Base-by-base conservation (phyloP, 345 rosid genomes). In the Excoecaria cochinchinensis region DNA sequence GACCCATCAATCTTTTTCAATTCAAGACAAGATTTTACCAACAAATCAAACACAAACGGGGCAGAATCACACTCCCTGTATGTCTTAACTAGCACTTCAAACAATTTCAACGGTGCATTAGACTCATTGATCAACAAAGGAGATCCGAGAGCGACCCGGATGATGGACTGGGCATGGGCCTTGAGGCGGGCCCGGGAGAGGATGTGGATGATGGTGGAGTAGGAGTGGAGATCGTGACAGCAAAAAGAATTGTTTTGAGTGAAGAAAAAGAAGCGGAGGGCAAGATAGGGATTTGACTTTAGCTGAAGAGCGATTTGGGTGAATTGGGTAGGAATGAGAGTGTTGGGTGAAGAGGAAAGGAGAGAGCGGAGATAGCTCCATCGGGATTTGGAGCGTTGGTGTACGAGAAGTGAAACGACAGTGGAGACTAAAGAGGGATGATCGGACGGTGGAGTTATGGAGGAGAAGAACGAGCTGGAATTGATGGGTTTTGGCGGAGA, bases 1-100 rank as follows among this genome's bases (percentile, higher is more conserved):
- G 89, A 83, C 76, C 82, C 89, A 70, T 88, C 95, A 65, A 88
- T 71, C 75, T 78, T 87, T 79, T 87, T 83, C 79, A 79, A 77
- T 56, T 92, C 95, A 71, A 95, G 81, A 74, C 95, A 91, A 69
- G 89, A 78, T 70, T 83, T 85, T 21, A 92, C 79, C 85, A 92
- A 76, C 85, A 91, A 73, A 84, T 90, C 95, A 55, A 91, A 89
- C 74, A 95, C 97, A 67, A 92, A 92, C 0, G 95, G 99, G 9
- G 99, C 94, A 58, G 97, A 92, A n/a, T 89, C 95, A 68, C 96
- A 92, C 77, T 85, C 85, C 55, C 88, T 87, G 47, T 92, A 91
- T 7, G 87, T 90, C 82, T 87, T 84, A 6, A 84, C 85, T 40
- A 91, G 62, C 72, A 82, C 47, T 42, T 85, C 74, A 53, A 89